Conservation (phyloP, 2,329 filamentous ascomycete genomes). For the Didymella glomerata region DNA sequence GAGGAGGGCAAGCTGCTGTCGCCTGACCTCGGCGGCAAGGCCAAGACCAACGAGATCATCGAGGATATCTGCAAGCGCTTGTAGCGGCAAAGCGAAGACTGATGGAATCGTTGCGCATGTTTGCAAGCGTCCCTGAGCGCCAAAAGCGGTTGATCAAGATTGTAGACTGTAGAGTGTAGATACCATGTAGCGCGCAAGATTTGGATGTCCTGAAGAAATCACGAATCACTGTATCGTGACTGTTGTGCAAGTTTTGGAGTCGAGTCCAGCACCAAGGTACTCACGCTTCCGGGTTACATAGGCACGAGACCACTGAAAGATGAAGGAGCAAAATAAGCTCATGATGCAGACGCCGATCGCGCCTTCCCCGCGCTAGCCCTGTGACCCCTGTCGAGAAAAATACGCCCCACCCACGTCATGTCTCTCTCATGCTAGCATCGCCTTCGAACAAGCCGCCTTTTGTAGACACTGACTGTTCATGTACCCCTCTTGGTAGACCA, state of each 20-base stretch:
- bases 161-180: constrained; percentile 6
- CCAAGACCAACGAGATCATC: constrained; percentile 85
- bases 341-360: constrained; percentile 18
- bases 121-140: too few species aligned
- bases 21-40: constrained; percentile 89
- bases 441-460: constrained; percentile 1
- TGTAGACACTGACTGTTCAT: background rate
- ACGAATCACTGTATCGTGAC: too few species aligned
- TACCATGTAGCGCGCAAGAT: background rate
- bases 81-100: too few species aligned
- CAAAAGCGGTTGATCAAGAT: background rate
- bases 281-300: too few species aligned
- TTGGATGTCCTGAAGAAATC: background rate
- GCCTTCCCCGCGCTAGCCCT: constrained; percentile 14
- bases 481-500: background rate
- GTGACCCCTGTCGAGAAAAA: constrained; percentile 17
- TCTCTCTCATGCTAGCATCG: constrained; percentile 1
- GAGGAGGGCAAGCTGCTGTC: constrained; percentile 82
- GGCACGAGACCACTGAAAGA: background rate
- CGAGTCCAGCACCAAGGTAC: too few species aligned
- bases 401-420: constrained; percentile 17
- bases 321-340: constrained; percentile 12
- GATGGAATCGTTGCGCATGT: too few species aligned
- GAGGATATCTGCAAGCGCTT: constrained; percentile 85
- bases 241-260: too few species aligned